These are phyloP conservation scores for Takakia lepidozioides DNA, from an alignment of 225 moss, liverwort and hornwort genomes.

Conservation along the genomic window DNA sequence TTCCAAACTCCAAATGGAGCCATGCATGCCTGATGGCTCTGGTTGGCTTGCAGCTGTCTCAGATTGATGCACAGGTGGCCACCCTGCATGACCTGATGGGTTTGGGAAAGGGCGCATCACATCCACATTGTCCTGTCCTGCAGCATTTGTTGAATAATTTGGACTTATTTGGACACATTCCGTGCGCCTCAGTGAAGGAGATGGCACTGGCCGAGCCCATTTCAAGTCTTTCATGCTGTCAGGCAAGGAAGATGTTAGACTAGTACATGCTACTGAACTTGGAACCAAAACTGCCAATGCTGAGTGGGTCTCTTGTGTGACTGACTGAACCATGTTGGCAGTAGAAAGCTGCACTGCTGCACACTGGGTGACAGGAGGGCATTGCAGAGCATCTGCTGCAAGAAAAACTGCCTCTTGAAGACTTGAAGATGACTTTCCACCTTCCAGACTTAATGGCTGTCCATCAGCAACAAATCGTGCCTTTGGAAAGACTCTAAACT, in stretches of 20 bases:
- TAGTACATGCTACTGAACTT: constrained; percentile 6
- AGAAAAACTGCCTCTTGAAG: constrained; percentile 11
- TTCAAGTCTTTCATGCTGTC: not conserved
- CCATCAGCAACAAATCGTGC: constrained; percentile 4
- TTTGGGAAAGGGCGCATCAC: constrained; percentile 2
- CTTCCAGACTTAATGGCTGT: constrained; percentile 4
- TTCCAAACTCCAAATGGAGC: constrained; percentile 3
- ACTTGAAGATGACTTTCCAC: constrained; percentile 9
- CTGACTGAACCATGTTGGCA: too few species aligned
- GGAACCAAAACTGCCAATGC: not conserved
- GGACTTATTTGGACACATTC: too few species aligned
- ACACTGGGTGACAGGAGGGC: not conserved
- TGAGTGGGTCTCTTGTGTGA: too few species aligned
- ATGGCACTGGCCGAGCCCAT: too few species aligned
- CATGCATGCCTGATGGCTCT: constrained; percentile 20
- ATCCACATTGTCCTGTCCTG: too few species aligned
- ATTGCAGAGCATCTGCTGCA: constrained; percentile 2
- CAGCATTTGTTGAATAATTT: too few species aligned
- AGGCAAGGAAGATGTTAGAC: constrained; percentile 10
- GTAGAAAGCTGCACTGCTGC: too few species aligned
- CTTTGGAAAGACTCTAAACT: constrained; percentile 1
- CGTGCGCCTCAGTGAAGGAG: too few species aligned
- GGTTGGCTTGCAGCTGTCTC: constrained; percentile 9
- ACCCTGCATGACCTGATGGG: constrained; percentile 9
- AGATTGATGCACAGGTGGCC: constrained; percentile 15